A percentile compares a stretch with the other conserved stretches of the same genome.
Evolutionary conservation across 2,329 filamentous ascomycete species (phyloP).

Genomic region (Cladophialophora psammophila): DNA sequence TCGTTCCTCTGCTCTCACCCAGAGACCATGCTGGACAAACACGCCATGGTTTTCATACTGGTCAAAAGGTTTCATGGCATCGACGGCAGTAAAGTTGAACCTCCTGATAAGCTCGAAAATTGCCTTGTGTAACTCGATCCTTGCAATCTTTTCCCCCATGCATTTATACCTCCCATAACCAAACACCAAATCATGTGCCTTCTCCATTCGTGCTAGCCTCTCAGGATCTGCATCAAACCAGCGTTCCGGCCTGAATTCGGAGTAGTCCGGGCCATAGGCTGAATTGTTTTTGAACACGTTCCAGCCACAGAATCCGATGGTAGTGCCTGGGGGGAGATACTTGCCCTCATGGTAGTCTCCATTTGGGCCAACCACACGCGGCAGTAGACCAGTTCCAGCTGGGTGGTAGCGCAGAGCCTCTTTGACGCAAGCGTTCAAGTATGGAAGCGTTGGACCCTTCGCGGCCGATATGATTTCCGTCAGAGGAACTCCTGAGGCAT

Average conservation of each 20-base stretch:
- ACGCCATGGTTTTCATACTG: slow-evolving; percentile 26
- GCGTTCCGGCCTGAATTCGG: slow-evolving; percentile 51
- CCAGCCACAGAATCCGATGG: slow-evolving; percentile 54
- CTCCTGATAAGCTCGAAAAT: slow-evolving; percentile 40
- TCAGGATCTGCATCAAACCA: slow-evolving; percentile 48
- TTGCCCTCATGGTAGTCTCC: slow-evolving; percentile 49
- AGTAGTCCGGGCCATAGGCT: slow-evolving; percentile 52
- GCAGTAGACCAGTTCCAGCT: slow-evolving; percentile 50
- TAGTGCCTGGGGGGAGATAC: slow-evolving; percentile 56
- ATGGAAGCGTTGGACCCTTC: slow-evolving; percentile 37
- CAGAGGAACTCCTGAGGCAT: slow-evolving; percentile 8
- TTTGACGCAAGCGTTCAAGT: slow-evolving; percentile 43
- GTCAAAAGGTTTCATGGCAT: slow-evolving; percentile 20
- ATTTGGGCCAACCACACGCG: slow-evolving; percentile 47
- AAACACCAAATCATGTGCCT: slow-evolving; percentile 20
- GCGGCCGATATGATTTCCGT: slow-evolving; percentile 6
- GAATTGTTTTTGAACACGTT: slow-evolving; percentile 49
- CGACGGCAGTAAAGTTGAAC: slow-evolving; percentile 35
- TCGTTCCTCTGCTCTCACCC: slow-evolving; percentile 30
- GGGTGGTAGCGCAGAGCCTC: slow-evolving; percentile 42
- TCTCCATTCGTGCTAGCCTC: slow-evolving; percentile 38
- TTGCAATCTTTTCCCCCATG: slow-evolving; percentile 47
- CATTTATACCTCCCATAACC: slow-evolving; percentile 44
- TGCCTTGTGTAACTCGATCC: slow-evolving; percentile 41
- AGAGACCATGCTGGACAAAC: slow-evolving; percentile 31